Conservation (phyloP, 2,329 filamentous ascomycete species). For the Aureobasidium pullulans region DNA sequence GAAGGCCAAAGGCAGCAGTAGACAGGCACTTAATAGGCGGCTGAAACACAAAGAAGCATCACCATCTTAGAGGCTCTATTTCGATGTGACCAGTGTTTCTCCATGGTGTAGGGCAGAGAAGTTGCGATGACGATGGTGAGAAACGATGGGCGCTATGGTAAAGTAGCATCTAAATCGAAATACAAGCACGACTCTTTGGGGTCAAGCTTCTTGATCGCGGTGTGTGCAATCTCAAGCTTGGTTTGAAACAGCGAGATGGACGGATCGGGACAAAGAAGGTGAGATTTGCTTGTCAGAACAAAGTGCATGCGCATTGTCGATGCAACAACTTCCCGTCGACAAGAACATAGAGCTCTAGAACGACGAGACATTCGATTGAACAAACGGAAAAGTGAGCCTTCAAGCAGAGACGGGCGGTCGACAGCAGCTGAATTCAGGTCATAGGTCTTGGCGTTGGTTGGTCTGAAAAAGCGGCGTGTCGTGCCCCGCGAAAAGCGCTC, state of each 20-base stretch:
- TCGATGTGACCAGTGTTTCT: not conserved
- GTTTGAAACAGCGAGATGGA: not conserved
- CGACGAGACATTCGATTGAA: not conserved
- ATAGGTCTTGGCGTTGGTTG: not conserved
- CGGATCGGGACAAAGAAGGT: not conserved
- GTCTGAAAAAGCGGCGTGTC: not conserved
- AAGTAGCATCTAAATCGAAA: not conserved
- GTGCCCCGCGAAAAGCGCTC: slow-evolving; percentile 4
- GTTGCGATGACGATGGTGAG: not conserved
- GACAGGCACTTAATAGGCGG: not conserved
- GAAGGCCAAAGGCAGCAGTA: not conserved
- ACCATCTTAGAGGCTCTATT: not conserved
- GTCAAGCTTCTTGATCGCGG: not conserved
- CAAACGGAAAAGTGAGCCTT: not conserved
- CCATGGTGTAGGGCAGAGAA: not conserved
- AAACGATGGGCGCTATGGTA: not conserved
- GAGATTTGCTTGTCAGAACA: not conserved
- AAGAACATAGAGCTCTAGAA: not conserved
- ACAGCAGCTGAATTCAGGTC: not conserved
- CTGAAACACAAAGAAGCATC: not conserved
- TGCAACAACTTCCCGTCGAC: not conserved
- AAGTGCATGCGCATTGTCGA: not conserved
- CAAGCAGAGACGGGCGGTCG: not conserved
- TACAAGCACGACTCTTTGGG: not conserved
- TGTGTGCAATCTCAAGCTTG: slow-evolving; percentile 2